Evolutionary conservation across 2,329 filamentous ascomycete species (phyloP).

Genomic region (Pseudogymnoascus sp.): DNA sequence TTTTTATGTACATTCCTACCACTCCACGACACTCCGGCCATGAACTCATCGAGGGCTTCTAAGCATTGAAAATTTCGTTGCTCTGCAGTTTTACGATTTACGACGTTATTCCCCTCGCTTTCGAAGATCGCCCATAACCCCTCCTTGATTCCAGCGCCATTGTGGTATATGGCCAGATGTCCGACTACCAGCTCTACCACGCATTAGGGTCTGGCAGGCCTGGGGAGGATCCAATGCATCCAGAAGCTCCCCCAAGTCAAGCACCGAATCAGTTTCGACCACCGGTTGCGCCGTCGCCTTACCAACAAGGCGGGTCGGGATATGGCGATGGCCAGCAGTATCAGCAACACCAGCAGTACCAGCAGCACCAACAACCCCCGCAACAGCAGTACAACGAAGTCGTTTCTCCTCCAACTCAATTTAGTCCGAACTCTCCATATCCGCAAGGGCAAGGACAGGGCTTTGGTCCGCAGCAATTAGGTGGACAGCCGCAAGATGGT

Average conservation of each 20-base stretch:
- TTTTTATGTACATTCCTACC: neutral
- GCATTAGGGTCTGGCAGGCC: constrained; percentile 49
- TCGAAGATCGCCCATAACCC: neutral
- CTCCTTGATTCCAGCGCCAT: neutral
- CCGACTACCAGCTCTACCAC: constrained; percentile 49
- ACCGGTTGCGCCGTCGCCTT: constrained; percentile 45
- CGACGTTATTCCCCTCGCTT: neutral
- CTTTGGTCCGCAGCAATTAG: constrained; percentile 28
- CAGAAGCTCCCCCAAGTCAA: constrained; percentile 41
- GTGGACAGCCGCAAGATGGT: constrained; percentile 36
- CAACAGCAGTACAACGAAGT: constrained; percentile 16
- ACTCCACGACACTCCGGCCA: neutral
- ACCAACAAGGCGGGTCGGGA: constrained; percentile 28
- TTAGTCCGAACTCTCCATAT: constrained; percentile 15
- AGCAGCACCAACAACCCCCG: constrained; percentile 16
- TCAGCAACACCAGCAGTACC: constrained; percentile 14
- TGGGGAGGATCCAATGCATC: constrained; percentile 48
- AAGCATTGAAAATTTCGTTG: neutral
- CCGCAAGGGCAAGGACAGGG: constrained; percentile 27
- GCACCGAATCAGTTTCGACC: constrained; percentile 49
- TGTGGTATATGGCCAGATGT: constrained; percentile 35
- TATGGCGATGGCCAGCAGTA: constrained; percentile 15
- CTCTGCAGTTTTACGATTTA: constrained; percentile 5
- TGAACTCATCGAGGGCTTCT: neutral
- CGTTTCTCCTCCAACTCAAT: constrained; percentile 6